phyloP scores from a whole-genome alignment of 805 yeast genomes.

The Blastobotrys peoriensis region DNA sequence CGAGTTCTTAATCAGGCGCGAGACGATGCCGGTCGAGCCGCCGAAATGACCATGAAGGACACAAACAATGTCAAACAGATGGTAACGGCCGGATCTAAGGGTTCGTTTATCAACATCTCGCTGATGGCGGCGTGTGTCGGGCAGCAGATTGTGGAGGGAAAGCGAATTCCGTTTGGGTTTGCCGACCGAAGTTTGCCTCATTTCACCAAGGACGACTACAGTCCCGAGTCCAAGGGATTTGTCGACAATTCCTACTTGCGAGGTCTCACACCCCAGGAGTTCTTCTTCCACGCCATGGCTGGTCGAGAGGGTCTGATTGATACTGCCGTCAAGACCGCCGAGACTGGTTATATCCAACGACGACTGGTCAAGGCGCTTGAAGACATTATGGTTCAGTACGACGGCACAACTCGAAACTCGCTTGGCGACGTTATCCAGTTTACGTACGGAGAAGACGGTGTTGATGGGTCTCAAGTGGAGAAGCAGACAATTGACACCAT shows the following conservation, averaged over 20 bases:
- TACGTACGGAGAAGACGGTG: conserved; percentile 97
- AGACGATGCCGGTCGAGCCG: conserved; percentile 98
- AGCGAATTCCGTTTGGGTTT: conserved; percentile 97
- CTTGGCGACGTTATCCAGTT: conserved; percentile 95
- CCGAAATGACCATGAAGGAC: conserved; percentile 92
- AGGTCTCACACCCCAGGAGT: conserved; percentile 98
- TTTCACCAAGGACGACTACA: conserved; percentile 96
- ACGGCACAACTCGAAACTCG: conserved; percentile 97
- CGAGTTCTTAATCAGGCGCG: conserved; percentile 95
- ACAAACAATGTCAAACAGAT: conserved; percentile 95
- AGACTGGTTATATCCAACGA: conserved; percentile 97
- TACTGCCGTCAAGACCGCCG: conserved; percentile 99
- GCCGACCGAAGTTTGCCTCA: conserved; percentile 96
- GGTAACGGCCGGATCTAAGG: conserved; percentile 99
- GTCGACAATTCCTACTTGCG: conserved; percentile 95
- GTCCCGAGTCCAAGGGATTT: conserved; percentile 97
- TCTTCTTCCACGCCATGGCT: conserved; percentile 99
- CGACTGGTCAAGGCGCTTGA: conserved; percentile 95
- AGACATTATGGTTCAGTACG: conserved; percentile 96
- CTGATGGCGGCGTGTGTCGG: conserved; percentile 99
- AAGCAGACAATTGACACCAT: conserved; percentile 92
- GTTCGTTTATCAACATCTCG: conserved; percentile 97
- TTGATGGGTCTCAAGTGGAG: conserved; percentile 97
- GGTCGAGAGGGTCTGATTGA: conserved; percentile 99
- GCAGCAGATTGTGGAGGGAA: conserved; percentile 99